Evolutionary conservation across 352 stramenopile species (phyloP).

Genomic region (Pythium utonaiense): DNA sequence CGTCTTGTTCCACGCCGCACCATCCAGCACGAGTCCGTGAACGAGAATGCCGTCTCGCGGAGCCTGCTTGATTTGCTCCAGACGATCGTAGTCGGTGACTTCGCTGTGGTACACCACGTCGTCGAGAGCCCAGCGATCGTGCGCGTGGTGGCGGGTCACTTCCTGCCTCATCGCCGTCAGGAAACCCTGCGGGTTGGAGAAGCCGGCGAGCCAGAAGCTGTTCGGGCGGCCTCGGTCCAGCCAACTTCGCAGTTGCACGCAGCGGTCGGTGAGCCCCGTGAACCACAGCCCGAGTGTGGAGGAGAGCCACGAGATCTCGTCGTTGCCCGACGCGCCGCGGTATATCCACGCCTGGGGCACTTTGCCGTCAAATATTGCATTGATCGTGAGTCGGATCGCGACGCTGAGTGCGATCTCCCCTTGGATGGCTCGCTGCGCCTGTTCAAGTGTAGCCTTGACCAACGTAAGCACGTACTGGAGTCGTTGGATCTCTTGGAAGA

Average conservation of each 20-base stretch:
- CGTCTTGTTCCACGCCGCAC: slow-evolving; percentile 93
- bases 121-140: slow-evolving; percentile 97
- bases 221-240: slow-evolving; percentile 93
- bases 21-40: slow-evolving; percentile 97
- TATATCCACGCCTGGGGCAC: slow-evolving; percentile 91
- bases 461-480: slow-evolving; percentile 96
- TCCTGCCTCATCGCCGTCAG: slow-evolving; percentile 99
- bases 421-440: slow-evolving; percentile 96
- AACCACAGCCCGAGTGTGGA: slow-evolving; percentile 97
- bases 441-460: slow-evolving; percentile 93
- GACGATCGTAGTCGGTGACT: slow-evolving; percentile 92
- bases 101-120: slow-evolving; percentile 98
- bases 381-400: slow-evolving; percentile 93
- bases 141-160: slow-evolving; percentile 96
- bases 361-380: slow-evolving; percentile 96
- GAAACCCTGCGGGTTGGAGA: slow-evolving; percentile 98
- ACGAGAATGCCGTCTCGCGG: slow-evolving; percentile 96
- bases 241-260: slow-evolving; percentile 96
- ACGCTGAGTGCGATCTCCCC: slow-evolving; percentile 98
- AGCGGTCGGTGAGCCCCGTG: slow-evolving; percentile 91
- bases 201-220: slow-evolving; percentile 97
- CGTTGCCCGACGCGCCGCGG: slow-evolving; percentile 93
- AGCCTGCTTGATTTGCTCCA: slow-evolving; percentile 85
- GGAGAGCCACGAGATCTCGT: slow-evolving; percentile 98
- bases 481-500: slow-evolving; percentile 98